These are phyloP conservation scores for Phaeoacremonium minimum DNA, from an alignment of 2,329 filamentous ascomycete species.

Conservation along the genomic window DNA sequence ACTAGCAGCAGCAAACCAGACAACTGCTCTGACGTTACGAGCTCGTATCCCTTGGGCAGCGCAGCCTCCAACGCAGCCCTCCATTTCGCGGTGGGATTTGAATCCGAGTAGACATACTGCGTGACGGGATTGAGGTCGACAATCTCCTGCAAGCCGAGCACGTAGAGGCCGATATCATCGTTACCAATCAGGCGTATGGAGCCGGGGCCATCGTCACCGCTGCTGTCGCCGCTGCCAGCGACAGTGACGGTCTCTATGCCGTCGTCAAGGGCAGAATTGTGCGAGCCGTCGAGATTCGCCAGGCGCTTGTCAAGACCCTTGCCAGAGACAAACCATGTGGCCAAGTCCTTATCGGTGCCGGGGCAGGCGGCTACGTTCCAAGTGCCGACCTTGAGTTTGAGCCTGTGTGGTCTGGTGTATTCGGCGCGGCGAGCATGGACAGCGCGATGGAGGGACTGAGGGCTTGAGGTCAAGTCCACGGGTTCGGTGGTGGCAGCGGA, in stretches of 20 bases:
- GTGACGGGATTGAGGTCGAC: conserved; percentile 78
- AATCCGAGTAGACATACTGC: conserved; percentile 76
- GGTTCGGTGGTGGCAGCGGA: conserved; percentile 7
- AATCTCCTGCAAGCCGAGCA: conserved; percentile 86
- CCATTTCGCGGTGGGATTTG: conserved; percentile 70
- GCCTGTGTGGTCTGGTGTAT: conserved; percentile 69
- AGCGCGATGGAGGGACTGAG: conserved; percentile 56
- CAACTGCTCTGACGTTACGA: conserved; percentile 78
- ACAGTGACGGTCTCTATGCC: conserved; percentile 33
- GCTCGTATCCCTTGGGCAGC: conserved; percentile 71
- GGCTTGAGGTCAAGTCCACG: conserved; percentile 25
- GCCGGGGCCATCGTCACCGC: conserved; percentile 28
- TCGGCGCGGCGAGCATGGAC: conserved; percentile 72
- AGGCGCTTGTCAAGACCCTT: conserved; percentile 64
- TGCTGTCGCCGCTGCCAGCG: conserved; percentile 40
- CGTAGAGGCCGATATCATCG: conserved; percentile 81
- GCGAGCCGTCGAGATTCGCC: conserved; percentile 45
- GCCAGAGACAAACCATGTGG: conserved; percentile 80
- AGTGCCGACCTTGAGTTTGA: conserved; percentile 84
- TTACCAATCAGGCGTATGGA: conserved; percentile 46
- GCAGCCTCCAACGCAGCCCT: conserved; percentile 69
- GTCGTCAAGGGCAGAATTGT: conserved; percentile 31
- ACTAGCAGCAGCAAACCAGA: conserved; percentile 80
- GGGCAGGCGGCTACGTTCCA: conserved; percentile 92
- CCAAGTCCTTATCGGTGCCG: conserved; percentile 83